Evolutionary conservation across 768 basidiomycete genomes (phyloP), one percentile per base, ranked within the genome.

Genomic region (Podaxis carcinomalis): DNA sequence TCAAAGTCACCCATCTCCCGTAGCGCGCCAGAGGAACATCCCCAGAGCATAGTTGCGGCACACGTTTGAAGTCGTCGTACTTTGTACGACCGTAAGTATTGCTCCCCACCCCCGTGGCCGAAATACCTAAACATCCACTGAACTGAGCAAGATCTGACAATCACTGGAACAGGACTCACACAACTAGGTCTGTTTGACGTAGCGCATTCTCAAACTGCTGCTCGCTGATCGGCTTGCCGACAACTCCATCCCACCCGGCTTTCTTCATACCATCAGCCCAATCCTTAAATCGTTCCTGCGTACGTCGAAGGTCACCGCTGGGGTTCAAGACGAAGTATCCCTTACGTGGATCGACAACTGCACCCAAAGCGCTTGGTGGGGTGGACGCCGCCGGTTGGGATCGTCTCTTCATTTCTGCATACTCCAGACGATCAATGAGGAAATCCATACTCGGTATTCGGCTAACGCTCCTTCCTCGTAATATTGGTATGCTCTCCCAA

Each of bases 21-120:
- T 63, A 99, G 72, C 1, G 83, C 75, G 9, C 96, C 97, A 0
- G 95, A 98, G 0, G 97, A 99, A 78, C 97, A 99, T 0, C 97
- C 97, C 97, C 96, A 99, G 2, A 99, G 82, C 93, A 98, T 95
- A 1, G 92, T 90, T 13, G 89, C 89, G 5, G 97, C 95, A 70
- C 97, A 98, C n/a, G 81, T 80, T 1, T 83, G 82, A 36, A 98
- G 78, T 62, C 88, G 83, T 6, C 92, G 82, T 56, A 99, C 85
- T 67, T 88, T 90, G 70, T 92, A 89, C 1, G 94, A 92, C 2
- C 92, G 88, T 5, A 92, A 80, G 68, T 96, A 99, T 67, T 98
- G 96, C 69, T 98, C 95, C 1, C 86, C 95, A 5, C 95, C 95
- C 1, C 94, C 94, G 67, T 99, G 97, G 13, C 97, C 97, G 68